Conservation (phyloP, 176 grass and related monocot genomes). For the Carex pumila region DNA sequence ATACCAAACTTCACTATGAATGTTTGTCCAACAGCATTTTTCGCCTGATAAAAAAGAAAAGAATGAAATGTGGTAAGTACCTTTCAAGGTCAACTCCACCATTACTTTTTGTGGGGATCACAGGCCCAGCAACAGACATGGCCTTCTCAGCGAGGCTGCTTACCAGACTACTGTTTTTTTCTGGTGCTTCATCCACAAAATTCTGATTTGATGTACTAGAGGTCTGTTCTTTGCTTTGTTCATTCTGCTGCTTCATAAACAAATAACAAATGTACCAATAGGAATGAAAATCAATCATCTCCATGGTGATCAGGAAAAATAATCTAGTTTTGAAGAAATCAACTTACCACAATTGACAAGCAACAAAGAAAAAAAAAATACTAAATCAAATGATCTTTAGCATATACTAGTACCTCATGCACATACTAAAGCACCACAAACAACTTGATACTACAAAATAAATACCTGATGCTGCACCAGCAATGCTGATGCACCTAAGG, state of each 20-base stretch:
- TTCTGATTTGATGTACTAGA: conserved; percentile 20
- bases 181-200: conserved; percentile 36
- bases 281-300: background rate
- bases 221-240: conserved; percentile 26
- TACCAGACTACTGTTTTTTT: conserved; percentile 62
- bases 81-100: conserved; percentile 91
- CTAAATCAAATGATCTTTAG: conserved; percentile 10
- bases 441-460: conserved; percentile 16
- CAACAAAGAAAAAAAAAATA: background rate
- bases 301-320: background rate
- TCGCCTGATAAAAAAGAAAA: background rate
- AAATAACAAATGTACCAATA: background rate
- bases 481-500: conserved; percentile 76
- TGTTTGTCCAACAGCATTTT: background rate
- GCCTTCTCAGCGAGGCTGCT: conserved; percentile 90
- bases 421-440: background rate
- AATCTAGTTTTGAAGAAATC: background rate
- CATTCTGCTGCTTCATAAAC: conserved; percentile 23
- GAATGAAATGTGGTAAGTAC: conserved; percentile 24
- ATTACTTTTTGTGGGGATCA: conserved; percentile 72
- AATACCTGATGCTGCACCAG: conserved; percentile 72
- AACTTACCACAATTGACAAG: background rate
- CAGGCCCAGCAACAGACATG: conserved; percentile 80
- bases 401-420: conserved; percentile 11
- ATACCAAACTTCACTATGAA: background rate